A percentile compares a stretch with the other conserved stretches of the same genome.
These are phyloP conservation scores for Endogone sp. DNA, from an alignment of 192 early-diverging fungal genomes.

Conservation along the genomic window DNA sequence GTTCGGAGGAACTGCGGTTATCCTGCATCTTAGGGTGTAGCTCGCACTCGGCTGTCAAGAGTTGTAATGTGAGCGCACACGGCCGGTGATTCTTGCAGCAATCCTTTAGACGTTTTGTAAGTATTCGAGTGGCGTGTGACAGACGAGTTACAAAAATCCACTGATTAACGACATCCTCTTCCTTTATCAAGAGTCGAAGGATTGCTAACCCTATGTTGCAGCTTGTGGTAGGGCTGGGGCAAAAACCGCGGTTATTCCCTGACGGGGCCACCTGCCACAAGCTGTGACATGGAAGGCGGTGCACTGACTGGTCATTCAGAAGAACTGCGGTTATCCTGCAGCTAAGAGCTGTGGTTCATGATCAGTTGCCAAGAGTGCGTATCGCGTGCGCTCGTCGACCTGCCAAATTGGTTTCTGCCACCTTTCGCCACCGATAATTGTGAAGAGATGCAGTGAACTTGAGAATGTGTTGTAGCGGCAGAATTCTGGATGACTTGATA, in stretches of 20 bases:
- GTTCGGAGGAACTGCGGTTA: slow-evolving; percentile 17
- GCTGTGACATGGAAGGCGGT: slow-evolving; percentile 8
- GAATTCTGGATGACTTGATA: too few species aligned
- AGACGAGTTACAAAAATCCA: background rate
- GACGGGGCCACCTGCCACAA: slow-evolving; percentile 9
- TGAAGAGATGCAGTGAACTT: too few species aligned
- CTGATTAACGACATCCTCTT: slow-evolving; percentile 1
- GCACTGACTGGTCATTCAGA: slow-evolving; percentile 14
- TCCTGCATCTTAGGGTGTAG: slow-evolving; percentile 6
- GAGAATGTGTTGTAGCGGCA: too few species aligned
- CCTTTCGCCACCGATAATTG: background rate
- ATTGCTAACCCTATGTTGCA: slow-evolving; percentile 8
- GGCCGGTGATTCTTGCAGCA: background rate
- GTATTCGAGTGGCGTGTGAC: slow-evolving; percentile 6
- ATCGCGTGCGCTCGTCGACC: slow-evolving; percentile 12
- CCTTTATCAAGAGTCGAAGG: slow-evolving; percentile 4
- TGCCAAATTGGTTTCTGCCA: background rate
- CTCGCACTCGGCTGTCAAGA: slow-evolving; percentile 13
- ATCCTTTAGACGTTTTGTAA: slow-evolving; percentile 14
- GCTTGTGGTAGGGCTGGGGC: slow-evolving; percentile 1
- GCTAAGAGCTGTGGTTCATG: slow-evolving; percentile 20
- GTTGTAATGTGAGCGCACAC: slow-evolving; percentile 11
- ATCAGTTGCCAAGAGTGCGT: slow-evolving; percentile 15
- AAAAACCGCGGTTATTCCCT: slow-evolving; percentile 18
- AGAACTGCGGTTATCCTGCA: slow-evolving; percentile 16